Evolutionary conservation across 1,284 basidiomycete species (phyloP).

Genomic region (Phlebopus sp.): DNA sequence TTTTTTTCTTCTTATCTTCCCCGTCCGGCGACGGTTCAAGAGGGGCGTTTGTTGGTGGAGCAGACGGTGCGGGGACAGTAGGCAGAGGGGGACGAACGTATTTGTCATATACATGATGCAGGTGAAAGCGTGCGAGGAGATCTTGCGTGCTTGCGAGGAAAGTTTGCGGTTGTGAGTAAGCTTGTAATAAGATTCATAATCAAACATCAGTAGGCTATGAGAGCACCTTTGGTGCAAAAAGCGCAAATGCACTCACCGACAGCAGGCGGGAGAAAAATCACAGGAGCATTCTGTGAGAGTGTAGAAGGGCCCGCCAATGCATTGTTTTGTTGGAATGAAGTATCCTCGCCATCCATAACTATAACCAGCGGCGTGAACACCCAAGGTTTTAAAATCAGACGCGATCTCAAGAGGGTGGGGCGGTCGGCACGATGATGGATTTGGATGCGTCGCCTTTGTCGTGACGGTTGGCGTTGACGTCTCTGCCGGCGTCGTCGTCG

Average conservation of each 20-base stretch:
- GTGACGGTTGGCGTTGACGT: conserved; percentile 30
- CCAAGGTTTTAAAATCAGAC: conserved; percentile 27
- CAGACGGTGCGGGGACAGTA: conserved; percentile 19
- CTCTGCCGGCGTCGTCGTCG: conserved; percentile 29
- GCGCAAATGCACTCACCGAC: conserved; percentile 18
- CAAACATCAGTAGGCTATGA: conserved; percentile 8
- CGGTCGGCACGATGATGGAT: not conserved
- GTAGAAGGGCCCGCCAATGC: conserved; percentile 34
- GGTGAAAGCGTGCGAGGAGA: conserved; percentile 64
- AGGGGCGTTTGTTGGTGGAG: conserved; percentile 39
- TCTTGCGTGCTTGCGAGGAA: conserved; percentile 71
- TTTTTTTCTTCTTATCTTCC: conserved; percentile 76
- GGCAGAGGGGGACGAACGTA: conserved; percentile 57
- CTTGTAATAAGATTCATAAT: conserved; percentile 22
- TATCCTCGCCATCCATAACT: conserved; percentile 30
- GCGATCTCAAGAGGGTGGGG: conserved; percentile 18
- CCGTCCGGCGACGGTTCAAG: conserved; percentile 36
- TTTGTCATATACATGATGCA: conserved; percentile 70
- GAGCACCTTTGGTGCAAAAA: not conserved
- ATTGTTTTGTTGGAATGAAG: conserved; percentile 21
- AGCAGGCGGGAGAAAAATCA: conserved; percentile 28
- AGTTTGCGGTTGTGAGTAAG: conserved; percentile 39
- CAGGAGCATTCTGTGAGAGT: conserved; percentile 21
- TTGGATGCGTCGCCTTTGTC: conserved; percentile 21
- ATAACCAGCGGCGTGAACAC: conserved; percentile 14